Evolutionary conservation across 2,329 filamentous ascomycete species (phyloP), one percentile per base, ranked within the genome.

Genomic region (Diaporthe vexans): DNA sequence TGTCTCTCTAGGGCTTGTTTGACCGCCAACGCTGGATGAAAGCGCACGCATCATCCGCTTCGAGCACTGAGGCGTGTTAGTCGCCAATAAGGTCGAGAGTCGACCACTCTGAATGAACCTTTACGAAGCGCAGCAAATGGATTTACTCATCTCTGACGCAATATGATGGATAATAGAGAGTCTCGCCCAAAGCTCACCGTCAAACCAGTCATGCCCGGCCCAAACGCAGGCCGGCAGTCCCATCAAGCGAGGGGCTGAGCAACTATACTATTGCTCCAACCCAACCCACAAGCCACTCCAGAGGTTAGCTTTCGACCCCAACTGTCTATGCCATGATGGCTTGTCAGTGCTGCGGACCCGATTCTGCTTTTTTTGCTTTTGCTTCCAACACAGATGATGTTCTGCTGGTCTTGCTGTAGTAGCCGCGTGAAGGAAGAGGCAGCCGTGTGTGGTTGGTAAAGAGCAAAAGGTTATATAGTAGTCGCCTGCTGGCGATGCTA

Each of bases 221-320:
- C 48, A 63, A 43, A 72, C 9, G 35, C 24, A 56, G 46, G 29
- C 57, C 57, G 52, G 57, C 35, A n/a, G 26, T 10, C 29, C 7
- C 48, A 24, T 54, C 40, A 72, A 68, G 63, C 63, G 70, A 63
- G 70, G 33, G 70, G 70, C 70, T 48, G 57, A 72, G 70, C 57
- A 37, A 56, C 58, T 48, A 33, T 35, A 46, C 70, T 63, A 46
- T 56, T 63, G 46, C 57, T 54, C 15, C 11, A 33, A 72, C 5
- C 33, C 48, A 40, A 19, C 40, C 57, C 19, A 19, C 21, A 40
- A 63, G 70, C 70, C 70, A 72, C 70, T 48, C 5, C 51, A 63
- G 19, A 15, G 29, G 40, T 48, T 48, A 43, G 58, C 33, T 43
- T 43, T 63, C 46, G 48, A 40, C 70, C 37, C 70, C n/a, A 63